Base-by-base conservation (phyloP, 2,329 filamentous ascomycete species). In the Fusarium sp. region DNA sequence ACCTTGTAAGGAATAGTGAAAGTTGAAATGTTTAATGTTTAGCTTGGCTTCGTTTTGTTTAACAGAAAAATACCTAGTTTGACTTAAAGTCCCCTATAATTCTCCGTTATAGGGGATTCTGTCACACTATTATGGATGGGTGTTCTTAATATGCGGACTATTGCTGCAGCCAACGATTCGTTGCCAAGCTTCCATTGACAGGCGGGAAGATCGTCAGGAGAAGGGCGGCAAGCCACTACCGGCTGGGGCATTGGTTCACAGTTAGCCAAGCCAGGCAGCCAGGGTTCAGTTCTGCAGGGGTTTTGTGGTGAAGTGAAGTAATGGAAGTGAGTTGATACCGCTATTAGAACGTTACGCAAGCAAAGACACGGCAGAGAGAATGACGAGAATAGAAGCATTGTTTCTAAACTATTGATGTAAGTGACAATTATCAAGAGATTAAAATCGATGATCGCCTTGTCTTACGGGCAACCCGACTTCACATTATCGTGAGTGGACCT, bases 161-260 rank as follows among this genome's bases (percentile, higher is more conserved):
- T 54, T 42, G n/a, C 64, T 56, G 25, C 49, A 58, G 49, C 52
- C 49, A 59, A 48, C 52, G 46, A 65, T 58, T 58, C 54, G 53
- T 57, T 69, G 57, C 67, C 62, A 73, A 71, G 65, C 65, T 62
- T 62, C 41, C 28, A 55, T 62, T 62, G 55, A 57, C 53, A 64
- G 56, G 43, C 51, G 34, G 61, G 55, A 59, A 56, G 71, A 73
- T 74, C 69, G 59, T 73, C 71, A 74, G 71, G 73, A 71, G 71
- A 72, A 66, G 60, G 60, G 68, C 58, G 63, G 58, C 55, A 68
- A 63, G 62, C 69, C 64, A 71, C 71, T 69, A 66, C 58, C 61
- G 60, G 43, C 64, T 53, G 48, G 49, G 67, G 58, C 62, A 55
- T 60, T 69, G 52, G 62, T 25, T 63, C 49, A 62, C 34, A 54